A percentile compares a stretch with the other conserved stretches of the same genome.
phyloP scores from a whole-genome alignment of 2,329 filamentous ascomycete species.

The Phyllosticta paracitricarpa region DNA sequence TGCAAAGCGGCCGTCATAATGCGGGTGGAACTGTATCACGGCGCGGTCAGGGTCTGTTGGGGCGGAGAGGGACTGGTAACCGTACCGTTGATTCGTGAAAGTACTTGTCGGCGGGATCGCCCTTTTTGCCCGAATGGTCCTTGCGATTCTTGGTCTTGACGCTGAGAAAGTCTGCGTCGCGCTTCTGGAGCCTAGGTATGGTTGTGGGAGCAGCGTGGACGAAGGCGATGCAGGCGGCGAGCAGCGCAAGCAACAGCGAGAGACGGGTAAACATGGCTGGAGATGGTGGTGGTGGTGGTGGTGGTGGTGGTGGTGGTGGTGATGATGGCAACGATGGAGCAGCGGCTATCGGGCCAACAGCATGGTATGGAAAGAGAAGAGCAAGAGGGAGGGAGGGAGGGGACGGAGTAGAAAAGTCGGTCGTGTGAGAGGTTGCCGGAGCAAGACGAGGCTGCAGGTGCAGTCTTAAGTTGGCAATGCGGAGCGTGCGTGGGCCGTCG shows the following conservation, averaged over 20 bases:
- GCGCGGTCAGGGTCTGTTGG: not conserved
- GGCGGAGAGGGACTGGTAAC: not conserved
- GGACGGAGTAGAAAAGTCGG: not conserved
- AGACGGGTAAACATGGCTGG: conserved; percentile 8
- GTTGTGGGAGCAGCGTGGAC: not conserved
- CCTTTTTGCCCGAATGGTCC: conserved; percentile 15
- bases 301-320: not conserved
- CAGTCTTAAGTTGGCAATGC: not conserved
- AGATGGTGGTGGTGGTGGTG: not conserved
- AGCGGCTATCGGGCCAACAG: not conserved
- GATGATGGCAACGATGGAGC: not conserved
- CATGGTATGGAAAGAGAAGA: conserved; percentile 1
- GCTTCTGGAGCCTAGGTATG: conserved; percentile 3
- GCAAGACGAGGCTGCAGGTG: not conserved
- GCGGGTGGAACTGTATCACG: conserved; percentile 37
- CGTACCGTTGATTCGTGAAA: conserved; percentile 25
- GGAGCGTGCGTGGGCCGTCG: not conserved
- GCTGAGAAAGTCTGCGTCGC: conserved; percentile 13
- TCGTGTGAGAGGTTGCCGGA: conserved; percentile 10
- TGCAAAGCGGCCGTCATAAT: conserved; percentile 50
- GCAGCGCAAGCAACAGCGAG: conserved; percentile 5
- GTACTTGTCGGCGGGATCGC: conserved; percentile 19
- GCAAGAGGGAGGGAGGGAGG: not conserved
- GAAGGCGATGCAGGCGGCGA: not conserved
- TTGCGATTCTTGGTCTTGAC: conserved; percentile 14